These are phyloP conservation scores for Arabis alpina DNA, from an alignment of 345 rosid genomes.

Conservation along the genomic window DNA sequence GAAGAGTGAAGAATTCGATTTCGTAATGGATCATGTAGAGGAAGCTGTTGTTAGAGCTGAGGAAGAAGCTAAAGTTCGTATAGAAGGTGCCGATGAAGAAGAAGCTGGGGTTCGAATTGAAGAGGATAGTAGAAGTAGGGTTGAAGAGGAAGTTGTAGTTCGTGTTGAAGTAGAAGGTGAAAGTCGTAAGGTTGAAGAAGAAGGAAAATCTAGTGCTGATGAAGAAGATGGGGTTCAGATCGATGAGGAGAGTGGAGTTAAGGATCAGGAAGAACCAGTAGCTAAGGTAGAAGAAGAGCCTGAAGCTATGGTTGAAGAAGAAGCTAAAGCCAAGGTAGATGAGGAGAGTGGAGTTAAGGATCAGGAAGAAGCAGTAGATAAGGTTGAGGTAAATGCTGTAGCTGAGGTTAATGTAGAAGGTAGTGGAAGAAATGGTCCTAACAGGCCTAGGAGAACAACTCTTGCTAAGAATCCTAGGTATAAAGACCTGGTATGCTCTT, in stretches of 20 bases:
- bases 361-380: background rate
- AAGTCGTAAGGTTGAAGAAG: background rate
- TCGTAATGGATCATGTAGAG: conserved; percentile 7
- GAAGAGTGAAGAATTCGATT: background rate
- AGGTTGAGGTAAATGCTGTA: background rate
- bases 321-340: too few species aligned
- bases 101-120: too few species aligned
- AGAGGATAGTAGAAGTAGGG: too few species aligned
- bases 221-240: background rate
- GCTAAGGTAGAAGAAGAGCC: too few species aligned
- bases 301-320: too few species aligned
- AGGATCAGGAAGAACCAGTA: too few species aligned
- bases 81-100: too few species aligned
- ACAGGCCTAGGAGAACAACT: too few species aligned
- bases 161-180: too few species aligned
- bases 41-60: background rate
- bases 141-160: too few species aligned
- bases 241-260: background rate
- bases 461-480: too few species aligned
- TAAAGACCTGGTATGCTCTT: conserved; percentile 48
- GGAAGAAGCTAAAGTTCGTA: too few species aligned
- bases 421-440: background rate
- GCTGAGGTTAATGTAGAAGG: conserved; percentile 1
- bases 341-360: background rate
- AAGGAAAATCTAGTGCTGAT: background rate